Conservation (phyloP, 805 yeast genomes). For the Ogataea parapolymorpha region DNA sequence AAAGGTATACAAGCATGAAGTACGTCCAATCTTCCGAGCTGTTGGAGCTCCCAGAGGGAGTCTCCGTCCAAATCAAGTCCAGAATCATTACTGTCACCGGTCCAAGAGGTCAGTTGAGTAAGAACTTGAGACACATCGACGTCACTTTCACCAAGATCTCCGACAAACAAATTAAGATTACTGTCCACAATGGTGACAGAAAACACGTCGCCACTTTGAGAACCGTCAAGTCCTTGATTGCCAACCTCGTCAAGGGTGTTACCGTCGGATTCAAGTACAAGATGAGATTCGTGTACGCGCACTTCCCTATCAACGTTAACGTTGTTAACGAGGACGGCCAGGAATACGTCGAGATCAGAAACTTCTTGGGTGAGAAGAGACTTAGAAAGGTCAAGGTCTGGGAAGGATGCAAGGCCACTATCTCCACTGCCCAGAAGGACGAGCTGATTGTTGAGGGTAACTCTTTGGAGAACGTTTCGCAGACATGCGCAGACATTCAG, state of each 20-base stretch:
- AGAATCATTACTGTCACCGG: slow-evolving; percentile 89
- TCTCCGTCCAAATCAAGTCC: slow-evolving; percentile 85
- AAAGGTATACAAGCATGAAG: slow-evolving; percentile 40
- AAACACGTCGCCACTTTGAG: slow-evolving; percentile 99
- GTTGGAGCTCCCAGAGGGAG: slow-evolving; percentile 83
- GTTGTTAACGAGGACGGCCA: slow-evolving; percentile 73
- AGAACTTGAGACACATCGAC: slow-evolving; percentile 91
- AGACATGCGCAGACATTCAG: slow-evolving; percentile 97
- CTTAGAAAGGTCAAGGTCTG: slow-evolving; percentile 83
- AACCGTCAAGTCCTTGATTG: slow-evolving; percentile 93
- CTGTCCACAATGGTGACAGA: slow-evolving; percentile 98
- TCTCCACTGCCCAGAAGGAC: slow-evolving; percentile 85
- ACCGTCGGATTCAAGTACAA: slow-evolving; percentile 99
- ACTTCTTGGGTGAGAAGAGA: slow-evolving; percentile 99
- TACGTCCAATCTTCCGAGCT: slow-evolving; percentile 60
- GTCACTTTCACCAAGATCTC: slow-evolving; percentile 84
- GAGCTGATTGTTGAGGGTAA: slow-evolving; percentile 91
- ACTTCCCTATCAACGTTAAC: slow-evolving; percentile 99
- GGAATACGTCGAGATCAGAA: slow-evolving; percentile 90
- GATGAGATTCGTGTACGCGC: slow-evolving; percentile 99
- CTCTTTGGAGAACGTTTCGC: slow-evolving; percentile 97
- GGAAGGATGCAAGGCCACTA: slow-evolving; percentile 85
- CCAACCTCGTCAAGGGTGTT: slow-evolving; percentile 97
- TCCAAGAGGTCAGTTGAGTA: slow-evolving; percentile 93
- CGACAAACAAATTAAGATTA: slow-evolving; percentile 73